Conservation (phyloP, 1,284 basidiomycete species). For the Kalmanozyma brasiliensis region DNA sequence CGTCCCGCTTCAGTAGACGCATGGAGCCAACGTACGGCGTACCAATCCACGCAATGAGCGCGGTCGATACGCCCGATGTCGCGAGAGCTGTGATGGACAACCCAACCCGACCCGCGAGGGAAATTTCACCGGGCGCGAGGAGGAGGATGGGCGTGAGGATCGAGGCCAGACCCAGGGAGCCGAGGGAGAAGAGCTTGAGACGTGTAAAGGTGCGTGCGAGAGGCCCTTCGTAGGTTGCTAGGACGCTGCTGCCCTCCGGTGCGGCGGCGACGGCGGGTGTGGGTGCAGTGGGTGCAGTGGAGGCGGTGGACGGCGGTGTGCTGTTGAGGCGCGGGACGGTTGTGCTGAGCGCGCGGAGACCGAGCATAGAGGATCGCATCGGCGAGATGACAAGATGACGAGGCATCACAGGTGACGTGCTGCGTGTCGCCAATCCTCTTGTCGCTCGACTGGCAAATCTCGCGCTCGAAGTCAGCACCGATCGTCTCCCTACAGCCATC, state of each 20-base stretch:
- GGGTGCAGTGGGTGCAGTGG: background rate
- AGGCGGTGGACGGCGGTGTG: background rate
- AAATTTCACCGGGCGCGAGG: conserved; percentile 79
- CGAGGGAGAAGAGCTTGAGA: conserved; percentile 83
- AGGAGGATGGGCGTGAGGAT: conserved; percentile 82
- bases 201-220: conserved; percentile 78
- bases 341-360: conserved; percentile 9
- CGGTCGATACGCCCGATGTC: conserved; percentile 78
- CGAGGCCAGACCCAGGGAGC: conserved; percentile 78
- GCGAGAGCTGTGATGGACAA: conserved; percentile 78
- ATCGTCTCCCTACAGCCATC: conserved; percentile 5
- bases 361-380: background rate
- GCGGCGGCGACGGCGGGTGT: no score
- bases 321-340: background rate
- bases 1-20: conserved; percentile 32
- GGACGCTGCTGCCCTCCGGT: background rate
- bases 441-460: background rate
- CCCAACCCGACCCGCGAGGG: conserved; percentile 76
- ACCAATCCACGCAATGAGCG: conserved; percentile 78
- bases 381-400: background rate
- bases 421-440: no score
- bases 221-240: conserved; percentile 72
- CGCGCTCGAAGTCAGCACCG: conserved; percentile 5
- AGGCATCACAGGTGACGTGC: no score
- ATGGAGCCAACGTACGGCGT: conserved; percentile 72